Conservation (phyloP, 768 basidiomycete species). For the Clavaria fumosa region DNA sequence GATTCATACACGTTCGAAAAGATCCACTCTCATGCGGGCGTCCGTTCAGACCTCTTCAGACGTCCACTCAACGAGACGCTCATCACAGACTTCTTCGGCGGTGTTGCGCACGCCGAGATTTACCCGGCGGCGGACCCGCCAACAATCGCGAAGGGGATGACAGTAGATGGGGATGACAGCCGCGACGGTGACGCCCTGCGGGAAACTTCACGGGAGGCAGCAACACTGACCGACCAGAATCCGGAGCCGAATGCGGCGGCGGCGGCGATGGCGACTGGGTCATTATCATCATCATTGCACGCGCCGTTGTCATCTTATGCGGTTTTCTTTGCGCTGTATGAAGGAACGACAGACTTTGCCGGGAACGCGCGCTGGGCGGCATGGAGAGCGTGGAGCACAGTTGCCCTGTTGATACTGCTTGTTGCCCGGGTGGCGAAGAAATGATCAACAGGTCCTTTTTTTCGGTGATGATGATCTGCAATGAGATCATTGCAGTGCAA, state of each 20-base stretch:
- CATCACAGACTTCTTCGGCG: constrained; percentile 82
- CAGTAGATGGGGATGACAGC: too few relatives aligned
- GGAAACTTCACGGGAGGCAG: too few relatives aligned
- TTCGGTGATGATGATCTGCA: too few relatives aligned
- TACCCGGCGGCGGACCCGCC: neutral
- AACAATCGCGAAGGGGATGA: too few relatives aligned
- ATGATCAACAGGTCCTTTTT: too few relatives aligned
- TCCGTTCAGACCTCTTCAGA: constrained; percentile 69
- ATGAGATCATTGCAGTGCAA: too few relatives aligned
- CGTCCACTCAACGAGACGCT: constrained; percentile 44
- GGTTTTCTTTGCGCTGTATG: neutral
- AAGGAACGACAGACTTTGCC: neutral
- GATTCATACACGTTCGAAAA: constrained; percentile 55
- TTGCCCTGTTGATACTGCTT: constrained; percentile 16
- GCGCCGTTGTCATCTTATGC: neutral
- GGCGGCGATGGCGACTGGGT: too few relatives aligned
- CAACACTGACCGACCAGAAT: too few relatives aligned
- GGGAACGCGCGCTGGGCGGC: constrained; percentile 6
- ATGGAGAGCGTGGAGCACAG: constrained; percentile 18
- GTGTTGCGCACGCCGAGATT: constrained; percentile 73
- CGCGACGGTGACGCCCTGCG: too few relatives aligned
- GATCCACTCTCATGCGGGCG: constrained; percentile 79
- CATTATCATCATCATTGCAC: too few relatives aligned
- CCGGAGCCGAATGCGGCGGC: too few relatives aligned
- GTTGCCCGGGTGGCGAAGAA: constrained; percentile 20